Evolutionary conservation across 2,329 filamentous ascomycete genomes (phyloP), one percentile per base, ranked within the genome.

Genomic region (Hymenoscyphus linearis): DNA sequence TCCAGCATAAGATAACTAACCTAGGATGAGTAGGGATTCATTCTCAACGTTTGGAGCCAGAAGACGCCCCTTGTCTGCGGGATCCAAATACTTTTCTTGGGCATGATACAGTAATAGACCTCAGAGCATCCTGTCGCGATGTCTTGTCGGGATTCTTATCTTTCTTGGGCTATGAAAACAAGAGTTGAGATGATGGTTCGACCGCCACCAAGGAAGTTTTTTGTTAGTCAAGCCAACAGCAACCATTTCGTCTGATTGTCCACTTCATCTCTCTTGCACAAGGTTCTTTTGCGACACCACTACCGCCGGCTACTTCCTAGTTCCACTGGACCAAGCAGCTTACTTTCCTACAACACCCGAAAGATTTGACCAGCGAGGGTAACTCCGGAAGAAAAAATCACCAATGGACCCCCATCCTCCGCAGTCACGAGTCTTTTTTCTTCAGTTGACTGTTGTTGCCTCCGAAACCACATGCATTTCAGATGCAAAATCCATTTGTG

Each of bases 371-470:
- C 34, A 36, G 40, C 40, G 40, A 47, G 40, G 40, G 40, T 50
- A 13, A 50, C 44, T 50, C 44, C 44, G 44, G 44, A 10, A 18
- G 18, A 50, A 13, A 25, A 18, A 25, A 12, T 22, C 44, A 22
- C 18, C 22, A n/a, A 3, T 25, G 44, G 10, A 18, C 44, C 44
- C 44, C 18, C 44, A 25, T 50, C 36, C 36, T 37, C 34, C 2
- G n/a, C 54, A 34, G 60, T 67, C 63, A 65, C 62, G 61, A 61
- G 62, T n/a, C 18, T 22, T 10, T n/a, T 25, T 55, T 25, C 22
- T 14, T 16, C 27, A 25, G 14, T 9, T n/a, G n/a, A n/a, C n/a
- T n/a, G n/a, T n/a, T 34, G 27, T 25, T 34, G 37, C 40, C 18
- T 31, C 26, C 37, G 22, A 50, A 22, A 27, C 22, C 16, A 47